Evolutionary conservation across 1,284 basidiomycete species (phyloP), one percentile per base, ranked within the genome.

Genomic region (Rhodotorula sp.): DNA sequence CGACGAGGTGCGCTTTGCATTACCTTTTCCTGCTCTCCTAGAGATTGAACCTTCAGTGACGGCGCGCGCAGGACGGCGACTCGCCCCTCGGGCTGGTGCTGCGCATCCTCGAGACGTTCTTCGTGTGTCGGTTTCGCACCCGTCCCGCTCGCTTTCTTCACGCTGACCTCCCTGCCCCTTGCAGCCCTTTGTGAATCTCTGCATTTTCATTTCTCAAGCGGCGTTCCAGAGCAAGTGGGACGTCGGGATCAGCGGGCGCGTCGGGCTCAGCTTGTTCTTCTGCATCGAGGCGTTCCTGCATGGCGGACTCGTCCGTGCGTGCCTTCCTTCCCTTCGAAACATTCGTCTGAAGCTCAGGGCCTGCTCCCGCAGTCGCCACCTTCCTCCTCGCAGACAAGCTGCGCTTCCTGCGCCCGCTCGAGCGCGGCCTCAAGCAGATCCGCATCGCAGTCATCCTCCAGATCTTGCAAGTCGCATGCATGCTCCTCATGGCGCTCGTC

Each of bases 201-300:
- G 69, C 53, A 76, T 78, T 53, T 74, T 72, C 54, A 75, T 78
- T 53, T 64, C 75, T 21, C 71, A 76, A n/a, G 76, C 76, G 34
- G 50, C 69, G 3, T 77, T 78, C 55, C 77, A 78, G 54, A 61
- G 27, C 21, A 64, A 65, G 12, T 73, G 69, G 71, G 54, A 29
- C 19, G 70, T 76, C 53, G 70, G 71, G 29, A 37, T 59, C 9
- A 57, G 55, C 19, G 68, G 66, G n/a, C 58, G 71, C 0, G 64
- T 66, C 32, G 70, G 51, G 2, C 27, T 73, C 19, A 55, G 48
- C 22, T 29, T 76, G 6, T 68, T 72, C 48, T 32, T 73, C 61
- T 64, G 48, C 46, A 44, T 66, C 34, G 59, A 56, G 39, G 63
- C 59, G 2, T 29, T 73, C 10, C 4, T 64, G 17, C 66, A 77